Evolutionary conservation across 2,329 filamentous ascomycete species (phyloP), one percentile per base, ranked within the genome.

Genomic region (Trichoderma semiorbis): DNA sequence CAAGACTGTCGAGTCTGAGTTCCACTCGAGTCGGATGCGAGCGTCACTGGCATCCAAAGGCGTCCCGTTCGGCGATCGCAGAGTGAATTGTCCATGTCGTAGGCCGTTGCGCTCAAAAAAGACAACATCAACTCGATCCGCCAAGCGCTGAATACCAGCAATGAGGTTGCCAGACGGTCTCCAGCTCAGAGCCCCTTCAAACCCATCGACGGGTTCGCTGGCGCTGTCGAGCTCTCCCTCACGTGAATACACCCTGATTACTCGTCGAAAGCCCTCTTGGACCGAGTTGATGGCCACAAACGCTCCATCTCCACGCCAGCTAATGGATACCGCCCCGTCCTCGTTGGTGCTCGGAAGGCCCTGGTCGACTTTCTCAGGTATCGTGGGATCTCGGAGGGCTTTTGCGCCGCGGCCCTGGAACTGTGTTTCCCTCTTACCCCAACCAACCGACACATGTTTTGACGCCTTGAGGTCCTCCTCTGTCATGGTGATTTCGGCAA

Each of bases 71-170:
- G 88, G 84, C 3, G 86, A 88, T 61, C 93, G 90, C 21, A 99
- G 85, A n/a, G 90, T 90, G 78, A 98, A 99, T 75, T 98, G 89
- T 5, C 96, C 96, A 81, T 99, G 96, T n/a, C 95, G 89, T 72
- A 99, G 86, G n/a, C 96, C 96, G 77, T 99, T 99, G 67, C 95
- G 88, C 83, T 99, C 96, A 76, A 99, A 99, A 81, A 99, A 99
- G 3, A 97, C 90, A 58, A 98, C 90, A 75, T 97, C 91, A 24
- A 93, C 84, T n/a, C 86, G 86, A 62, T 91, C 88, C 1, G 86
- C 80, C n/a, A 89, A 81, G 18, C 93, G 87, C 79, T 97, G 94
- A 58, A 97, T 89, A 47, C 92, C 89, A n/a, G 95, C 94, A 77
- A 99, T 92, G 28, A 98, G 84, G 78, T 98, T 98, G 0, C 96